phyloP scores from a whole-genome alignment of 2,329 filamentous ascomycete species.

The Clarireedia paspali region DNA sequence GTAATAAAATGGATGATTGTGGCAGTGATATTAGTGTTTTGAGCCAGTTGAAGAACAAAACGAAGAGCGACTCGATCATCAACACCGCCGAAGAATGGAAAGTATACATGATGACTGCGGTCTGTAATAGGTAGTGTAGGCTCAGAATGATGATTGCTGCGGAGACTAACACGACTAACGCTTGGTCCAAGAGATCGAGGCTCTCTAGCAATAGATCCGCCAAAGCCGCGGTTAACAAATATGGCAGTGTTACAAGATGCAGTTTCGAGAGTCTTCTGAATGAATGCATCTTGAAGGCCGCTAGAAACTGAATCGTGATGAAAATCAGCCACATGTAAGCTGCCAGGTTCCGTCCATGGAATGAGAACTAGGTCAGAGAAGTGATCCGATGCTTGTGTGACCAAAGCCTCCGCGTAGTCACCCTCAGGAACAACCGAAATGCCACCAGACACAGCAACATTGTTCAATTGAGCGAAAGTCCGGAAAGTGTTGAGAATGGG shows the following conservation, averaged over 20 bases:
- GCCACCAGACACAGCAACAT: slow-evolving; percentile 73
- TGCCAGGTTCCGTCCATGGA: slow-evolving; percentile 81
- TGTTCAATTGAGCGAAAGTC: slow-evolving; percentile 77
- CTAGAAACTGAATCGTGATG: slow-evolving; percentile 50
- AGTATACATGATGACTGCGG: slow-evolving; percentile 74
- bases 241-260: slow-evolving; percentile 65
- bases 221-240: slow-evolving; percentile 68
- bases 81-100: slow-evolving; percentile 76
- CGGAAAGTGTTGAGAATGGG: slow-evolving; percentile 88
- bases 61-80: slow-evolving; percentile 77
- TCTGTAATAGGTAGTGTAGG: slow-evolving; percentile 52
- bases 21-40: slow-evolving; percentile 70
- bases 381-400: slow-evolving; percentile 61
- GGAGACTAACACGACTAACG: slow-evolving; percentile 49
- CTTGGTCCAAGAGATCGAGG: slow-evolving; percentile 35
- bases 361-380: slow-evolving; percentile 69
- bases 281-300: slow-evolving; percentile 63
- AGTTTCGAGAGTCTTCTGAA: slow-evolving; percentile 57
- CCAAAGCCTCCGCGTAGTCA: slow-evolving; percentile 71
- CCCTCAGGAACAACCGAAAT: slow-evolving; percentile 72
- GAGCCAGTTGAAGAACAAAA: slow-evolving; percentile 76
- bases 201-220: slow-evolving; percentile 38
- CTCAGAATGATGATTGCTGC: slow-evolving; percentile 48
- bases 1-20: slow-evolving; percentile 58
- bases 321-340: slow-evolving; percentile 53